These are phyloP conservation scores for Psilocybe mexicana DNA, from an alignment of 1,284 basidiomycete genomes.

Conservation along the genomic window DNA sequence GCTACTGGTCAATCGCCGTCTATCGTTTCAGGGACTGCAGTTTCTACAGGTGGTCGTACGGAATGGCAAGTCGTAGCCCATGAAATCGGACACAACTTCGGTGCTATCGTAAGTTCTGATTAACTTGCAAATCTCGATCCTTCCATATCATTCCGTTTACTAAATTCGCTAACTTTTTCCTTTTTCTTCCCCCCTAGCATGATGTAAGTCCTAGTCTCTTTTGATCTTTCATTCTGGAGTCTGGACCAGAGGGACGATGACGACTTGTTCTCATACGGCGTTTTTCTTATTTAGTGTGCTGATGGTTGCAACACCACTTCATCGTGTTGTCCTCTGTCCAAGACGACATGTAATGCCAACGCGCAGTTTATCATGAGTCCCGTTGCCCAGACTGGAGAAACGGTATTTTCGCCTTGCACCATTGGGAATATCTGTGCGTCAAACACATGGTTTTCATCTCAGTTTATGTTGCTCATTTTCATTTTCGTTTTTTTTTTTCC, in stretches of 20 bases:
- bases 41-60: conserved; percentile 73
- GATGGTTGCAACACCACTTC: conserved; percentile 57
- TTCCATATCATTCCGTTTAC: conserved; percentile 3
- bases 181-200: conserved; percentile 42
- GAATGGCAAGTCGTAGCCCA: conserved; percentile 87
- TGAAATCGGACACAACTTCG: conserved; percentile 91
- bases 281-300: conserved; percentile 50
- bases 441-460: conserved; percentile 12
- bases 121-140: conserved; percentile 5
- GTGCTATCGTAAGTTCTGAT: conserved; percentile 72
- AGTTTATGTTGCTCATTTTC: too few species aligned
- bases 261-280: neutral
- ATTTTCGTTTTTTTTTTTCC: neutral
- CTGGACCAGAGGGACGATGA: neutral
- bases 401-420: conserved; percentile 76
- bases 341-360: conserved; percentile 64
- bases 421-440: conserved; percentile 84
- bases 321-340: conserved; percentile 75
- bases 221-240: neutral
- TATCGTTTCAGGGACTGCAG: conserved; percentile 80
- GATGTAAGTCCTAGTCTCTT: conserved; percentile 44
- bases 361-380: conserved; percentile 82
- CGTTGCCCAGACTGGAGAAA: conserved; percentile 66
- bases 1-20: conserved; percentile 48
- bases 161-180: neutral